Evolutionary conservation across 805 yeast genomes (phyloP).

Genomic region (Candida pseudoglaebosa): DNA sequence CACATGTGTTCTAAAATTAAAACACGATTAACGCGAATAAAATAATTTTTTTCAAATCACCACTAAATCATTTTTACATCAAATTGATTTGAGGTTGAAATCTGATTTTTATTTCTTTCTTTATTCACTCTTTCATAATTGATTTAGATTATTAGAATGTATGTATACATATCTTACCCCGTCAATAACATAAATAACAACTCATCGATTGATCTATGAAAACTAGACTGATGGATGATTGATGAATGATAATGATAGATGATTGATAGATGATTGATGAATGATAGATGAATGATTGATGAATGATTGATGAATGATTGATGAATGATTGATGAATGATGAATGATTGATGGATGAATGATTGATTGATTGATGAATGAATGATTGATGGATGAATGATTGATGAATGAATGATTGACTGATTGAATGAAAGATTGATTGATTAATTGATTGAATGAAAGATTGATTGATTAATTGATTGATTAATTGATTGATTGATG

Average conservation of each 20-base stretch:
- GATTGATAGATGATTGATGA: neutral
- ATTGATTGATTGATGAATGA: too few species aligned
- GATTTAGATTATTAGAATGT: conserved; percentile 1
- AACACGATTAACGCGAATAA: conserved; percentile 1
- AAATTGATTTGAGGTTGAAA: neutral
- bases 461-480: too few species aligned
- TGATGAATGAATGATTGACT: too few species aligned
- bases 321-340: neutral
- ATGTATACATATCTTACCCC: neutral
- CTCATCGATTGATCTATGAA: neutral
- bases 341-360: neutral
- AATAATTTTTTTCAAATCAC: neutral
- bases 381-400: too few species aligned
- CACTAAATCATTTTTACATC: neutral
- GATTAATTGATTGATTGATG: too few species aligned
- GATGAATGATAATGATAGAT: neutral
- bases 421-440: too few species aligned
- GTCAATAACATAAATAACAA: too few species aligned
- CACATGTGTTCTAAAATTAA: too few species aligned
- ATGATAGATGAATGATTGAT: neutral
- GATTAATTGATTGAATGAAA: too few species aligned
- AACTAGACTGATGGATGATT: neutral
- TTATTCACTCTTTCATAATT: neutral
- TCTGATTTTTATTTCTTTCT: neutral
- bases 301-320: neutral